phyloP scores from a whole-genome alignment of 768 basidiomycete species.

The Sporobolomyces roseus region DNA sequence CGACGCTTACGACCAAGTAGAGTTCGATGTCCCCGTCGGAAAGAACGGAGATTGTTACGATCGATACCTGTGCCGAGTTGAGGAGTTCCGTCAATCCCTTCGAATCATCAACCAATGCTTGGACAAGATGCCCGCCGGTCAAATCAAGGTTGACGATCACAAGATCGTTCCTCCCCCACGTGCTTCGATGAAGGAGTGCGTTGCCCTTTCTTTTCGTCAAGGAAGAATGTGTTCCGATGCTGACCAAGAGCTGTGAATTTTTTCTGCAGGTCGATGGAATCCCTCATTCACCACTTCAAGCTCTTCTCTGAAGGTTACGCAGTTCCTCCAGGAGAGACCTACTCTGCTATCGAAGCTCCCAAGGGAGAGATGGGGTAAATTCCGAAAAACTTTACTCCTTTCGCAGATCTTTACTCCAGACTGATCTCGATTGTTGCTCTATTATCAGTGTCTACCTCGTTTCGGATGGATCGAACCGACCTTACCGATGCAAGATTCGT shows the following conservation, averaged over 20 bases:
- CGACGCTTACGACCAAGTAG: constrained; percentile 95
- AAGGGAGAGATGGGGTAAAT: constrained; percentile 80
- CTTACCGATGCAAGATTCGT: constrained; percentile 81
- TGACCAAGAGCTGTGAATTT: not conserved
- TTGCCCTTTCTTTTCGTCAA: constrained; percentile 45
- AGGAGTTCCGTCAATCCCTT: constrained; percentile 94
- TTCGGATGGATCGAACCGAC: constrained; percentile 93
- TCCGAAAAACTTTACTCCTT: not conserved
- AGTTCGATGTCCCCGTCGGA: constrained; percentile 95
- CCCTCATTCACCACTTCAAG: constrained; percentile 98
- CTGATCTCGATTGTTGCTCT: constrained; percentile 49
- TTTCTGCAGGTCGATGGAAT: constrained; percentile 45
- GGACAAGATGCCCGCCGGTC: constrained; percentile 94
- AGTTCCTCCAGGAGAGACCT: constrained; percentile 83
- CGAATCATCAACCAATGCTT: constrained; percentile 81
- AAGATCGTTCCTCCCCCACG: constrained; percentile 95
- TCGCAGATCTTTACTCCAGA: not conserved
- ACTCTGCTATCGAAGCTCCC: constrained; percentile 94
- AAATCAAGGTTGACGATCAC: constrained; percentile 91
- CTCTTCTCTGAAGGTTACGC: constrained; percentile 89
- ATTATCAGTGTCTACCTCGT: constrained; percentile 96
- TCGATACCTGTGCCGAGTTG: constrained; percentile 93
- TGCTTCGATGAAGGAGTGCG: constrained; percentile 98
- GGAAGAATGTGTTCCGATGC: not conserved
- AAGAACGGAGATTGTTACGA: constrained; percentile 97